Percentiles rank a stretch among this genome's conserved stretches.
Evolutionary conservation across 1,284 basidiomycete species (phyloP).

Genomic region (Entoloma clypeatum): DNA sequence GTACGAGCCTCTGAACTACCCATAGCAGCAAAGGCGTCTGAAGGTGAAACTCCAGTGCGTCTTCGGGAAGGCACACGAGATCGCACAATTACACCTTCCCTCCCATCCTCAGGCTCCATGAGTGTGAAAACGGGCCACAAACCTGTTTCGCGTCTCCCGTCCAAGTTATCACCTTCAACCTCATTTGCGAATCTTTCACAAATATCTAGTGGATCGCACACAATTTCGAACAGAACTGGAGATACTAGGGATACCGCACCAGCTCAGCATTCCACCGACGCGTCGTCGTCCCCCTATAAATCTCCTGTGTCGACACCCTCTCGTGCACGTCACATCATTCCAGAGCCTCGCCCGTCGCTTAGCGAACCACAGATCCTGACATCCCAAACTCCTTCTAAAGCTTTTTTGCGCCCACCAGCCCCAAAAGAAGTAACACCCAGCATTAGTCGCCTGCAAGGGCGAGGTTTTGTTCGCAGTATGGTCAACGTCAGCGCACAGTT

Average conservation of each 20-base stretch:
- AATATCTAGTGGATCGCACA: too few species aligned
- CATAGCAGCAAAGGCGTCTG: not conserved
- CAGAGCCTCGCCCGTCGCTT: conserved; percentile 42
- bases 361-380: conserved; percentile 45
- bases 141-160: too few species aligned
- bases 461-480: conserved; percentile 78
- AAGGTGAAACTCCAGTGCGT: conserved; percentile 1
- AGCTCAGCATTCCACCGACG: conserved; percentile 4
- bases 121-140: too few species aligned
- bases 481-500: conserved; percentile 62
- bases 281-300: conserved; percentile 11
- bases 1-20: conserved; percentile 10
- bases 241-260: conserved; percentile 3
- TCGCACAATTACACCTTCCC: conserved; percentile 36
- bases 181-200: too few species aligned
- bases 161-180: too few species aligned
- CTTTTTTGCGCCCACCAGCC: conserved; percentile 52
- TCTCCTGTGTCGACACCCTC: conserved; percentile 29
- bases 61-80: conserved; percentile 35
- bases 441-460: conserved; percentile 74
- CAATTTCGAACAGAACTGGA: too few species aligned
- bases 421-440: conserved; percentile 75
- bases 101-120: not conserved
- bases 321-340: conserved; percentile 42
- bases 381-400: conserved; percentile 47